Evolutionary conservation across 1,139 yeast genomes (phyloP), one percentile per base, ranked within the genome.

Genomic region (Nakaseomyces delphensis): DNA sequence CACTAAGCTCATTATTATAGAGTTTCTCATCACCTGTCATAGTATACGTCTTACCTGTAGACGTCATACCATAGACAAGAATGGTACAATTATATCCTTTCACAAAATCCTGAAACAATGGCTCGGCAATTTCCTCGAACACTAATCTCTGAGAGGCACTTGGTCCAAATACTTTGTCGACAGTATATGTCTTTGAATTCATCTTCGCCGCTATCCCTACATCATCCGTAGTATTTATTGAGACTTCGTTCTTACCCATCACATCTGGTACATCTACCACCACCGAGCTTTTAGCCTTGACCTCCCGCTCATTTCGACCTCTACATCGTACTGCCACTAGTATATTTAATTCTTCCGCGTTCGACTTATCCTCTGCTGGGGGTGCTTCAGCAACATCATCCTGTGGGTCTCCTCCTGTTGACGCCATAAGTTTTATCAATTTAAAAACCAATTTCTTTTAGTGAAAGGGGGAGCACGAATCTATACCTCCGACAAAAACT

Each of bases 241-340:
- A 63, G 1, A 71, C 65, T 47, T 66, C 63, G 47, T 71, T 47
- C 36, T 55, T 40, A 40, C 65, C 56, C 38, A 56, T 49, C 36
- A 55, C 48, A 11, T 33, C 37, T 2, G 37, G 37, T 44, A 52
- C 75, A 18, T 76, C 76, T 1, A 86, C 83, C 10, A 86, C 80
- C 6, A 82, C 79, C 2, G 87, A 80, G 42, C 87, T 78, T 51
- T 82, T 83, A 13, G 83, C 77, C 24, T 69, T 68, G 8, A 81
- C 69, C 55, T 87, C 96, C 42, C 81, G 74, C 32, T 73, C 70
- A 53, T 77, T 85, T 38, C 97, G 69, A 2, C 85, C 94, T 42
- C 97, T 72, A 59, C 96, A 87, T 51, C 97, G 74, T 20, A 87
- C 95, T 2, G 84, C 84, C 20, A 89, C 96, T 53, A 82, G 82